phyloP scores from a whole-genome alignment of 495 filamentous ascomycete genomes.

The Apiosordaria backusii region DNA sequence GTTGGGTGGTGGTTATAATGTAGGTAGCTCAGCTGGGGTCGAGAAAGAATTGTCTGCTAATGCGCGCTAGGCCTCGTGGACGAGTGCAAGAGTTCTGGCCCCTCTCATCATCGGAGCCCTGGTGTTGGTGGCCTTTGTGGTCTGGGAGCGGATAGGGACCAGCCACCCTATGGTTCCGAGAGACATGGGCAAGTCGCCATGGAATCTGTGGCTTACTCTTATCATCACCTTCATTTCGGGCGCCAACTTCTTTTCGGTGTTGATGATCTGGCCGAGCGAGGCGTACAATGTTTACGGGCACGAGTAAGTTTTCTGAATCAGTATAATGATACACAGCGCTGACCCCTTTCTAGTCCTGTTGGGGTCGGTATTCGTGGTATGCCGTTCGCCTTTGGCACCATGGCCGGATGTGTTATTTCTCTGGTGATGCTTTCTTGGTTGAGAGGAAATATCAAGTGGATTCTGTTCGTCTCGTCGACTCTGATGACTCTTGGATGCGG shows the following conservation, averaged over 20 bases:
- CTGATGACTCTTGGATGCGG: slow-evolving; percentile 72
- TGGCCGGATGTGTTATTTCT: slow-evolving; percentile 60
- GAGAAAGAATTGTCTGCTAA: slow-evolving; percentile 2
- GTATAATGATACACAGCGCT: neutral
- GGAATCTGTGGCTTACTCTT: slow-evolving; percentile 60
- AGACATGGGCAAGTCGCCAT: slow-evolving; percentile 59
- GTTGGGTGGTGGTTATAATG: slow-evolving; percentile 65
- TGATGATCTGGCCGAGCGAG: slow-evolving; percentile 73
- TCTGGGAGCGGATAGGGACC: slow-evolving; percentile 62
- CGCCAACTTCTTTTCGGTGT: slow-evolving; percentile 70
- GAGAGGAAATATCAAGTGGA: slow-evolving; percentile 58
- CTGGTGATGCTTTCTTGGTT: slow-evolving; percentile 58
- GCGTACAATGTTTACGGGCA: slow-evolving; percentile 73
- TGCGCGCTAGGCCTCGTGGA: slow-evolving; percentile 31
- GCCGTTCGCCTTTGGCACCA: slow-evolving; percentile 61
- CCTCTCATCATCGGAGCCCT: slow-evolving; percentile 60
- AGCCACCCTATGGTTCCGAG: slow-evolving; percentile 65
- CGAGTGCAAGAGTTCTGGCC: slow-evolving; percentile 37
- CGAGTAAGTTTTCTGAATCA: slow-evolving; percentile 34
- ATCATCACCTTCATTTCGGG: slow-evolving; percentile 72
- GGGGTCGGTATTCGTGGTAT: slow-evolving; percentile 64
- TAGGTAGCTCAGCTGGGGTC: slow-evolving; percentile 3
- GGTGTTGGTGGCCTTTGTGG: slow-evolving; percentile 52
- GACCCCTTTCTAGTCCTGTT: slow-evolving; percentile 41
- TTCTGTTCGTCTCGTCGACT: slow-evolving; percentile 59